Evolutionary conservation across 2,329 filamentous ascomycete genomes (phyloP).

Genomic region (Helotiales sp.): DNA sequence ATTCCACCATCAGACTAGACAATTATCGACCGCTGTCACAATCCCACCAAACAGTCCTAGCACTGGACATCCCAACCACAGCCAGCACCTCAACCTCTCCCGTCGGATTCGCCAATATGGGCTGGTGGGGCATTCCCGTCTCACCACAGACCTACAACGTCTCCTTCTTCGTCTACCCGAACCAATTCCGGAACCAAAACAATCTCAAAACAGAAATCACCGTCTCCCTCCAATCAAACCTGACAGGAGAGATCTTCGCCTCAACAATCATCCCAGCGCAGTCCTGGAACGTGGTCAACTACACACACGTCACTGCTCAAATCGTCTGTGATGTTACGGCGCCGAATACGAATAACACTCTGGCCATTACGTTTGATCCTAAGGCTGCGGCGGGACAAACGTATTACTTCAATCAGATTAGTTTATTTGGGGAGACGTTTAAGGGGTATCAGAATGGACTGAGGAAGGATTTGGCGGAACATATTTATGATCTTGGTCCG

Average conservation of each 20-base stretch:
- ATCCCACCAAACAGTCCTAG: constrained; percentile 28
- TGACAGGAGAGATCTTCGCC: constrained; percentile 39
- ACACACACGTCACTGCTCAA: constrained; percentile 30
- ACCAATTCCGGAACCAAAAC: constrained; percentile 33
- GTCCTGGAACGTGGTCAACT: constrained; percentile 49
- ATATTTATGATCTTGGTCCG: constrained; percentile 56
- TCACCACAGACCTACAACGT: constrained; percentile 40
- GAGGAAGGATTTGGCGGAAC: constrained; percentile 58
- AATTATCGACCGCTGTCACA: constrained; percentile 26
- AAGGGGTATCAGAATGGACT: constrained; percentile 62
- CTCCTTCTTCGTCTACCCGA: constrained; percentile 46
- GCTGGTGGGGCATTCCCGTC: constrained; percentile 43
- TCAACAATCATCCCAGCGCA: constrained; percentile 35
- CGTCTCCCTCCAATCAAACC: constrained; percentile 38
- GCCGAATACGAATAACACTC: constrained; percentile 55
- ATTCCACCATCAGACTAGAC: constrained; percentile 25
- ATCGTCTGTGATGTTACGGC: constrained; percentile 26
- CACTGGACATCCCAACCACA: constrained; percentile 28
- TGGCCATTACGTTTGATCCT: constrained; percentile 59
- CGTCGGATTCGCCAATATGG: constrained; percentile 42
- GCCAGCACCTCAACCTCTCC: constrained; percentile 27
- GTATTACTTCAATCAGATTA: constrained; percentile 62
- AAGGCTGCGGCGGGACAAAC: constrained; percentile 41
- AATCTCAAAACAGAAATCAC: constrained; percentile 31
- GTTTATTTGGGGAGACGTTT: constrained; percentile 63